Percentiles rank a stretch among this genome's conserved stretches.
Evolutionary conservation across 1,139 yeast species (phyloP).

Genomic region (Saccharomyces pastorianus): DNA sequence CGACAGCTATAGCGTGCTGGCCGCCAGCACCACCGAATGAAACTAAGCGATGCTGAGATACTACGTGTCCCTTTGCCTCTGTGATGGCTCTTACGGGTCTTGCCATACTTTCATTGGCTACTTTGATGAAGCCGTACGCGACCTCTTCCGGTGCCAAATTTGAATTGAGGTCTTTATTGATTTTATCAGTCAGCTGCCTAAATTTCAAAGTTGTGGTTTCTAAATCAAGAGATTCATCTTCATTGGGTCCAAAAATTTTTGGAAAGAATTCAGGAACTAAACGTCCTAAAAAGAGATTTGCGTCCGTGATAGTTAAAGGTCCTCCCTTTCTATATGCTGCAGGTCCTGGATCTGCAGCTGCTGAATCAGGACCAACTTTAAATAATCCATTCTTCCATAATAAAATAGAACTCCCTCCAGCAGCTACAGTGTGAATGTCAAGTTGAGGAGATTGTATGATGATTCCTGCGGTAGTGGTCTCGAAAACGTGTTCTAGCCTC

Average conservation of each 20-base stretch:
- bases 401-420: constrained; percentile 52
- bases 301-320: constrained; percentile 53
- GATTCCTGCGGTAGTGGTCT: constrained; percentile 49
- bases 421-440: constrained; percentile 53
- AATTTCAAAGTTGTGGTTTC: constrained; percentile 37
- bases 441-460: constrained; percentile 51
- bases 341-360: constrained; percentile 58
- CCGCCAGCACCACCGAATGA: constrained; percentile 58
- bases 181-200: constrained; percentile 35
- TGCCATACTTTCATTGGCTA: constrained; percentile 50
- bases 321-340: constrained; percentile 53
- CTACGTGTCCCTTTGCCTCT: constrained; percentile 45
- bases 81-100: constrained; percentile 49
- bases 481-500: constrained; percentile 46
- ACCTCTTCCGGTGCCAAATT: constrained; percentile 39
- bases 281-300: constrained; percentile 47
- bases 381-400: constrained; percentile 48
- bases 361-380: constrained; percentile 53
- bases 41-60: constrained; percentile 41
- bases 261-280: constrained; percentile 50
- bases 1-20: constrained; percentile 50
- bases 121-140: constrained; percentile 46
- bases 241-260: constrained; percentile 50
- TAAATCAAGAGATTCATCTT: constrained; percentile 43
- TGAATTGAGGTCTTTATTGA: constrained; percentile 34